Percentiles rank a stretch among this genome's conserved stretches.
Evolutionary conservation across 305 asterid species (phyloP).

Genomic region (Striga hermonthica): DNA sequence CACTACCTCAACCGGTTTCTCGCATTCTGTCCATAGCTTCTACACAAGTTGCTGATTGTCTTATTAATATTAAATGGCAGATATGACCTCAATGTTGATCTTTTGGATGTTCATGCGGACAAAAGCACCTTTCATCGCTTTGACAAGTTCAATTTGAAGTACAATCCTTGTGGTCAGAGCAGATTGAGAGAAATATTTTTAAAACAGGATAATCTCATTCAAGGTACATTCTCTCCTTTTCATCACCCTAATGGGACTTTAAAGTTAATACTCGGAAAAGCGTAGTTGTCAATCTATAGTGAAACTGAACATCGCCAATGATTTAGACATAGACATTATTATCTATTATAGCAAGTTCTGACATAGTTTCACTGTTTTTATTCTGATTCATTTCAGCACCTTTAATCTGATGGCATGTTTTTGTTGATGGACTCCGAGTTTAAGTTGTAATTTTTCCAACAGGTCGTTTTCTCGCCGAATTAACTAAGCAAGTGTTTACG

Average conservation of each 20-base stretch:
- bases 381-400: constrained; percentile 1
- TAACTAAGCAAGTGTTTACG: constrained; percentile 94
- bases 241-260: background rate
- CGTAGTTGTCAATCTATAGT: constrained; percentile 12
- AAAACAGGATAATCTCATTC: constrained; percentile 99
- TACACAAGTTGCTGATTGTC: constrained; percentile 22
- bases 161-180: constrained; percentile 99
- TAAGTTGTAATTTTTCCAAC: constrained; percentile 35
- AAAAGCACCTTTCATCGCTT: constrained; percentile 99
- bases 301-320: constrained; percentile 2
- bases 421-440: constrained; percentile 25
- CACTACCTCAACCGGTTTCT: background rate
- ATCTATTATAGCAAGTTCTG: constrained; percentile 14
- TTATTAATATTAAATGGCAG: constrained; percentile 41
- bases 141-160: constrained; percentile 97
- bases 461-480: constrained; percentile 98
- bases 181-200: constrained; percentile 94
- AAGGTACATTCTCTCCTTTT: constrained; percentile 53
- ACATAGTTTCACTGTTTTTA: background rate
- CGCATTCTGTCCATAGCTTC: constrained; percentile 2
- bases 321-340: background rate
- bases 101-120: constrained; percentile 98
- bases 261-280: constrained; percentile 12
- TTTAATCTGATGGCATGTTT: constrained; percentile 21
- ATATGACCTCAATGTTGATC: constrained; percentile 95